Conservation (phyloP, 2,329 filamentous ascomycete species). For the Claviceps quebecensis region DNA sequence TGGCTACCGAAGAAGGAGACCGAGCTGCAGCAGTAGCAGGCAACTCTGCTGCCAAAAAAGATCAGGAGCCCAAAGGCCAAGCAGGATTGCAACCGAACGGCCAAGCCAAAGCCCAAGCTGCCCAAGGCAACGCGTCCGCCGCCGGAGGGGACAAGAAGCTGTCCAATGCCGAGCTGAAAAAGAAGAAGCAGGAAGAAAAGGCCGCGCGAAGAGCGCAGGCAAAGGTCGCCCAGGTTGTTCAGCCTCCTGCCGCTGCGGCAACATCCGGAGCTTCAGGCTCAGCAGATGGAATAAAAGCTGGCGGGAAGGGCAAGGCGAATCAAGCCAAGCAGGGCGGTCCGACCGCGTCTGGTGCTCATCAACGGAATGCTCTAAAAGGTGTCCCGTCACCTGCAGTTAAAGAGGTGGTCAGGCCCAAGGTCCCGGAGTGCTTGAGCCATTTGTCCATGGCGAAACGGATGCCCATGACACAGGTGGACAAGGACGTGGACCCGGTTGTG, state of each 20-base stretch:
- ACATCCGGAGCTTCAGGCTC: conserved; percentile 14
- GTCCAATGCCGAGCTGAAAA: conserved; percentile 70
- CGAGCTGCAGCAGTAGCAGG: conserved; percentile 16
- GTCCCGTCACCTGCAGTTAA: conserved; percentile 24
- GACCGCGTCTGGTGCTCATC: conserved; percentile 19
- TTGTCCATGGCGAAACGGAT: conserved; percentile 53
- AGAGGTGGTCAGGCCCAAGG: conserved; percentile 40
- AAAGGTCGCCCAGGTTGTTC: conserved; percentile 39
- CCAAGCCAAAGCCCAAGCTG: conserved; percentile 9
- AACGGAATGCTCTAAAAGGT: conserved; percentile 20
- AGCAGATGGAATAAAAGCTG: conserved; percentile 23
- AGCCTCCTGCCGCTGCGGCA: conserved; percentile 10
- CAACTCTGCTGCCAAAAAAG: conserved; percentile 12
- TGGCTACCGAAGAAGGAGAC: conserved; percentile 20
- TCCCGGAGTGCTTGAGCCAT: conserved; percentile 67
- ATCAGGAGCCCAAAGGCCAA: conserved; percentile 12
- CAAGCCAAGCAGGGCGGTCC: conserved; percentile 27
- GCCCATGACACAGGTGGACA: conserved; percentile 43
- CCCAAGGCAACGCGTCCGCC: conserved; percentile 4
- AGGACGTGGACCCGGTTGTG: conserved; percentile 76
- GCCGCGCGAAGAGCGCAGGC: conserved; percentile 65
- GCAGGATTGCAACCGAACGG: conserved; percentile 11
- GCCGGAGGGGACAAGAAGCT: conserved; percentile 39
- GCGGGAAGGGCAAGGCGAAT: conserved; percentile 30
- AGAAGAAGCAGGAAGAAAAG: conserved; percentile 82